Base-by-base conservation (phyloP, 2,329 filamentous ascomycete species). In the Monosporascus ibericus region DNA sequence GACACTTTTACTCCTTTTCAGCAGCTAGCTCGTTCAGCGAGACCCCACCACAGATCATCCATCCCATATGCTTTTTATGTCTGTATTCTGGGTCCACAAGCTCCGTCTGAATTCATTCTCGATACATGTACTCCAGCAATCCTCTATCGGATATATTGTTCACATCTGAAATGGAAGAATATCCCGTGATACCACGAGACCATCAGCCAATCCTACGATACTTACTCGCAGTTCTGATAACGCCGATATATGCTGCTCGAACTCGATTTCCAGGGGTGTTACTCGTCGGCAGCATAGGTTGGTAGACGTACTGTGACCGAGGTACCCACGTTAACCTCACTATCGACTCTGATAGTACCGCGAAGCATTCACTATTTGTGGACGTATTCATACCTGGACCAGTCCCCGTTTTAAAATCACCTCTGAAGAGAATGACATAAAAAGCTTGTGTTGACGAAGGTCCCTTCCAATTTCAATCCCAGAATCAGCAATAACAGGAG, bases 381-480 rank as follows among this genome's bases (percentile, higher is more conserved):
- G 2, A 88, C 85, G 8, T 80, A 40, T 80, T 84, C 30, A 89
- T 67, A 0, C 86, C 86, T 0, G 89, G 70, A 0, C 86, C 85
- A 0, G 81, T 80, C 0, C 86, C 85, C 0, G 79, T 76, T 0
- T 78, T 73, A 1, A 88, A 65, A 0, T 72, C 67, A 47, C 87
- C 76, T 88, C 86, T 55, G 89, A 86, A 0, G 75, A 68, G 55
- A 88, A 88, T 0, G 84, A 81, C 0, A 77, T 80, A 61, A 84
- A 89, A 0, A 88, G 66, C 24, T 25, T 25, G 6, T 6, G 5
- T 25, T 6, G 6, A 6, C 6, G 24, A 25, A 6, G 6, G 24
- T 25, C 24, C 1, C 24, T 25, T 25, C 24, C 24, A 6, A 25
- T 25, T 25, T 6, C 24, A 25, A 25, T 25, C 24, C 24, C 24